These are phyloP conservation scores for Lactarius hengduanensis DNA, from an alignment of 768 basidiomycete species.

Conservation along the genomic window DNA sequence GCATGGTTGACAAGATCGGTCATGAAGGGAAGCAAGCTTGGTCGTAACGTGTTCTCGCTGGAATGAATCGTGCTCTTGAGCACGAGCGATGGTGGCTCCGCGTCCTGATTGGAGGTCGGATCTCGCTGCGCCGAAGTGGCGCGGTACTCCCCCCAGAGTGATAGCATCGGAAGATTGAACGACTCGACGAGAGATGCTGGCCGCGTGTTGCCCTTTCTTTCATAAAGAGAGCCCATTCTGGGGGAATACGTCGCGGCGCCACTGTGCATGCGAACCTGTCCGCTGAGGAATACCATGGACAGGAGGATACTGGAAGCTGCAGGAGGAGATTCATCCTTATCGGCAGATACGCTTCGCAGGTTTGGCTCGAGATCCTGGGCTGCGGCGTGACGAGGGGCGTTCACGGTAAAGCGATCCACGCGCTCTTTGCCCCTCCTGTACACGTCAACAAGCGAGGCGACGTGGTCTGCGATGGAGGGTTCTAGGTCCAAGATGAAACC, in stretches of 20 bases:
- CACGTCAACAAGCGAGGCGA: conserved; percentile 82
- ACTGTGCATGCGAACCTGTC: conserved; percentile 74
- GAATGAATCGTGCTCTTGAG: conserved; percentile 90
- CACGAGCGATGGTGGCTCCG: conserved; percentile 60
- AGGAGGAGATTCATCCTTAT: conserved; percentile 38
- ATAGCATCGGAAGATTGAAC: conserved; percentile 72
- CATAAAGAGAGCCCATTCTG: conserved; percentile 33
- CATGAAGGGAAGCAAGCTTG: conserved; percentile 82
- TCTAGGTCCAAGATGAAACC: conserved; percentile 87
- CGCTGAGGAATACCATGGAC: conserved; percentile 78
- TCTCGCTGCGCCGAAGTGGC: conserved; percentile 50
- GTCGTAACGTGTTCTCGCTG: conserved; percentile 81
- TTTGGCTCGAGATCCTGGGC: conserved; percentile 14
- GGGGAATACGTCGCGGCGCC: conserved; percentile 40
- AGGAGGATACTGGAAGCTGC: conserved; percentile 61
- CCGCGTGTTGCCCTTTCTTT: conserved; percentile 54
- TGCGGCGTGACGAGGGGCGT: conserved; percentile 45
- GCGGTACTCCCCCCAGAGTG: conserved; percentile 82
- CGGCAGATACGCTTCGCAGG: conserved; percentile 13
- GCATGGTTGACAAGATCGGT: conserved; percentile 69
- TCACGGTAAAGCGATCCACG: conserved; percentile 63
- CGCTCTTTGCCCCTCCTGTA: conserved; percentile 80
- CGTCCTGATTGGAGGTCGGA: conserved; percentile 32
- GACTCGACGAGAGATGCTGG: conserved; percentile 55
- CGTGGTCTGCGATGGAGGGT: conserved; percentile 70